Conservation (phyloP, 371 early-diverging fungal species). For the Mucor saturninus region DNA sequence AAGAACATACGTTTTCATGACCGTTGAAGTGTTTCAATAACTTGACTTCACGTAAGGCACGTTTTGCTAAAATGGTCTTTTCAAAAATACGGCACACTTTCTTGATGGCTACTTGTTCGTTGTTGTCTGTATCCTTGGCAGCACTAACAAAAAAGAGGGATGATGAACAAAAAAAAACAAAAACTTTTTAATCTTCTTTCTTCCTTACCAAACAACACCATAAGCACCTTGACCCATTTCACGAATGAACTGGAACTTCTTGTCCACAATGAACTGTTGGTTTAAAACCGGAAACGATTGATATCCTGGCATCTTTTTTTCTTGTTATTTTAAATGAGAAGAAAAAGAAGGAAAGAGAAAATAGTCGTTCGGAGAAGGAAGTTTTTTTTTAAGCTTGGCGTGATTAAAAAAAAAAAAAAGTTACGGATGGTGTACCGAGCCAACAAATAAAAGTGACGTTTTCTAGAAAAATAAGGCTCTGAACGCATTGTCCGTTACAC, state of each 20-base stretch:
- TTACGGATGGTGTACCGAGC: not conserved
- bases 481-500: no score
- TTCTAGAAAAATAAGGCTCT: no score
- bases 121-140: slow-evolving; percentile 77
- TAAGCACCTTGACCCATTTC: slow-evolving; percentile 95
- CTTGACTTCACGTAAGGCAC: slow-evolving; percentile 90
- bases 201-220: slow-evolving; percentile 83
- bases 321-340: not conserved
- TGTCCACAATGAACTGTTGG: slow-evolving; percentile 75
- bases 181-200: not conserved
- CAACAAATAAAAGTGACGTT: no score
- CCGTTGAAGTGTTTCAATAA: slow-evolving; percentile 88
- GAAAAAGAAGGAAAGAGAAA: not conserved
- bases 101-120: slow-evolving; percentile 92
- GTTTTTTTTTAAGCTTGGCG: not conserved
- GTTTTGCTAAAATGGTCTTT: slow-evolving; percentile 83
- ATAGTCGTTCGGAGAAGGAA: slow-evolving; percentile 2
- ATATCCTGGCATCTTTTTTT: slow-evolving; percentile 44
- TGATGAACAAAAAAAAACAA: not conserved
- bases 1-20: slow-evolving; percentile 80
- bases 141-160: slow-evolving; percentile 53
- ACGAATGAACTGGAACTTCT: slow-evolving; percentile 80
- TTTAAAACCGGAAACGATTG: slow-evolving; percentile 72
- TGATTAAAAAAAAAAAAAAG: not conserved
- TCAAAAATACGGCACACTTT: slow-evolving; percentile 78